Evolutionary conservation across 164 flowering plant genomes (phyloP).

Genomic region (Vitis amurensis): DNA sequence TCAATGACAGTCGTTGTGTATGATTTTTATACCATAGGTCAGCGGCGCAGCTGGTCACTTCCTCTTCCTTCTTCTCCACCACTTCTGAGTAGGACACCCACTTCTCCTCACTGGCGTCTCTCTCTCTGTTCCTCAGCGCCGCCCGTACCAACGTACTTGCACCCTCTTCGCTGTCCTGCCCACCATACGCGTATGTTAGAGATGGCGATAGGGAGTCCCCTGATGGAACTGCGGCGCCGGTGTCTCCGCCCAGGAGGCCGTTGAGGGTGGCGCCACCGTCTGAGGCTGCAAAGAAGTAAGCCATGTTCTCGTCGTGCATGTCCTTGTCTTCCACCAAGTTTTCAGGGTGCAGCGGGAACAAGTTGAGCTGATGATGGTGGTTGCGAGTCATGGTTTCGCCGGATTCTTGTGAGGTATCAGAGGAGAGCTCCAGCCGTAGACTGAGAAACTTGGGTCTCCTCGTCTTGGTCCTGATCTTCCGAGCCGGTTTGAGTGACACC

Average conservation of each 20-base stretch:
- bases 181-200: constrained; percentile 24
- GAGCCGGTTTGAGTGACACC: constrained; percentile 14
- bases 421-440: constrained; percentile 32
- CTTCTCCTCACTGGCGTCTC: constrained; percentile 47
- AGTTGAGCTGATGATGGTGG: constrained; percentile 31
- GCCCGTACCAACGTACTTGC: constrained; percentile 31
- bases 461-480: constrained; percentile 40
- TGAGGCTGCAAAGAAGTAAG: constrained; percentile 42
- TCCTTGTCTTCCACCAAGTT: constrained; percentile 34
- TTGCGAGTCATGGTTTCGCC: constrained; percentile 3
- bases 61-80: constrained; percentile 35
- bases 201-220: constrained; percentile 13
- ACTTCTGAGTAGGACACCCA: constrained; percentile 65
- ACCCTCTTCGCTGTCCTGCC: constrained; percentile 24
- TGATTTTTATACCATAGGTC: not conserved
- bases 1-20: constrained; percentile 42
- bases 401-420: constrained; percentile 11
- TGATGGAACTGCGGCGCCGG: not conserved
- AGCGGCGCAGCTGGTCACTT: constrained; percentile 21
- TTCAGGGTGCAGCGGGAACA: constrained; percentile 66
- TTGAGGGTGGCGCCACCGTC: constrained; percentile 36
- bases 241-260: constrained; percentile 36
- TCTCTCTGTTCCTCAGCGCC: constrained; percentile 56
- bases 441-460: constrained; percentile 58
- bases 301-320: constrained; percentile 27